phyloP scores from a whole-genome alignment of 192 early-diverging fungal genomes.

The Podila epicladia region DNA sequence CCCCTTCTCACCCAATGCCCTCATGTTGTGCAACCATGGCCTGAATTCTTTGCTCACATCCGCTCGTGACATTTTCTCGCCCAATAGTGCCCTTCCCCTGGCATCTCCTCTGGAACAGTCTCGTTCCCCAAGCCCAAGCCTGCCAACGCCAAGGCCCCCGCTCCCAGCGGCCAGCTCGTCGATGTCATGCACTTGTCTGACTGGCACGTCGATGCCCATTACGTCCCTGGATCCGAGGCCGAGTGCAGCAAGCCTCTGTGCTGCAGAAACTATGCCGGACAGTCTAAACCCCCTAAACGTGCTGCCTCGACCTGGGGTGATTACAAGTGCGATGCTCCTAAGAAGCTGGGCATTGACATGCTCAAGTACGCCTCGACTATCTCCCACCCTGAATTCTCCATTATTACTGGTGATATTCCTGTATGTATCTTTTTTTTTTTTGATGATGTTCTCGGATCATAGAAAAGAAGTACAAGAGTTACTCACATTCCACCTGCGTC shows the following conservation, averaged over 20 bases:
- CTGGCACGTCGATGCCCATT: conserved; percentile 25
- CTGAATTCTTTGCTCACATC: not conserved
- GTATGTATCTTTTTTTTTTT: not conserved
- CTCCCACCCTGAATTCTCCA: not conserved
- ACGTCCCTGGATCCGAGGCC: not conserved
- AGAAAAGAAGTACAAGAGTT: not conserved
- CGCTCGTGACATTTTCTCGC: not conserved
- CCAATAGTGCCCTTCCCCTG: conserved; percentile 52
- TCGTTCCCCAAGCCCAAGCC: conserved; percentile 59
- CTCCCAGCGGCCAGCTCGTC: conserved; percentile 34
- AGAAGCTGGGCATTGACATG: conserved; percentile 6
- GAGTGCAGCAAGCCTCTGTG: conserved; percentile 7
- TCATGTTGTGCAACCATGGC: too few species aligned
- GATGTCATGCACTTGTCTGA: conserved; percentile 61
- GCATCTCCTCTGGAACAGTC: conserved; percentile 32
- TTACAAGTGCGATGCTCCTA: conserved; percentile 26
- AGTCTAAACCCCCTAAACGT: conserved; percentile 2
- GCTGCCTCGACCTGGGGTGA: conserved; percentile 37
- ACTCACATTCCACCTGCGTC: not conserved
- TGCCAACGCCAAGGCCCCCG: conserved; percentile 12
- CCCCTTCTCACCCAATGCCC: not conserved
- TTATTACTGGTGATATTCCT: conserved; percentile 13
- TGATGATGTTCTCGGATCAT: not conserved
- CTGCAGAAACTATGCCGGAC: conserved; percentile 5
- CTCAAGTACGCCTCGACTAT: not conserved